These are phyloP conservation scores for maize (Zea mays) DNA, from an alignment of 176 grass and related monocot species.

Conservation along the genomic window DNA sequence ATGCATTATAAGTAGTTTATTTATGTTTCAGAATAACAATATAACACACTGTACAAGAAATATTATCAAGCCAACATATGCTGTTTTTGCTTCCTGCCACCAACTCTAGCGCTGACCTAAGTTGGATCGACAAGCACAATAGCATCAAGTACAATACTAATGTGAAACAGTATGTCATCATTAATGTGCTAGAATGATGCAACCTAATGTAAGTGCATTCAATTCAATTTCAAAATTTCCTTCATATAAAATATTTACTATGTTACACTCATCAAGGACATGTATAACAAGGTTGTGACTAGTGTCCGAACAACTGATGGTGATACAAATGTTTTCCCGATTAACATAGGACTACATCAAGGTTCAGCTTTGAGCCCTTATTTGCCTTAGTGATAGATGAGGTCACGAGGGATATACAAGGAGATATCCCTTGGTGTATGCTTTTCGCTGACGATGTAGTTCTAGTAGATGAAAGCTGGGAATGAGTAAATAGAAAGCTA, in stretches of 20 bases:
- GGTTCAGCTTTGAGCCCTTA: too few relatives aligned
- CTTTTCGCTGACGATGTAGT: too few relatives aligned
- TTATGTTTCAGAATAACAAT: conserved; percentile 13
- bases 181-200: background rate
- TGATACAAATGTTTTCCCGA: too few relatives aligned
- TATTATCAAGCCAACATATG: conserved; percentile 16
- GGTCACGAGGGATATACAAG: too few relatives aligned
- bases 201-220: background rate
- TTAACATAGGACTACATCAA: too few relatives aligned
- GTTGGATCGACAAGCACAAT: conserved; percentile 8
- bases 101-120: background rate
- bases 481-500: too few relatives aligned
- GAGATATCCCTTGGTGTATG: too few relatives aligned
- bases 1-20: background rate
- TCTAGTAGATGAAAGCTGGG: too few relatives aligned
- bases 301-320: too few relatives aligned
- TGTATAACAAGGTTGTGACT: too few relatives aligned
- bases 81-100: background rate
- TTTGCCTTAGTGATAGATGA: too few relatives aligned
- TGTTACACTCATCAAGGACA: too few relatives aligned
- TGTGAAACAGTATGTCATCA: background rate
- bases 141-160: background rate
- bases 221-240: background rate
- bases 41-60: conserved; percentile 17
- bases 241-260: conserved; percentile 4